Conservation (phyloP, 148 eudicot genomes). For the Chenopodium formosanum region DNA sequence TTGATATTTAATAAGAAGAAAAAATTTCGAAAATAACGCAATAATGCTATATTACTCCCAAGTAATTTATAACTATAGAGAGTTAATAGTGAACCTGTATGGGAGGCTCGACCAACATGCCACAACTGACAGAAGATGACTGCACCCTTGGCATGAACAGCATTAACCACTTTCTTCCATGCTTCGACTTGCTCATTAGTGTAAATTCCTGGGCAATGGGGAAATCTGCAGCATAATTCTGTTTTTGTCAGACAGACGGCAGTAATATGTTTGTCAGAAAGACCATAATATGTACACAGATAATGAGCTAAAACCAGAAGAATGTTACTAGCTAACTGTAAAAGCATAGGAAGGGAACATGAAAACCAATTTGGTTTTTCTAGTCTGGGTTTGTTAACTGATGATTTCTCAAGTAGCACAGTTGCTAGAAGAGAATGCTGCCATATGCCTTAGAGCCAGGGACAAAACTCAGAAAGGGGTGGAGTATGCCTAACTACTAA, state of each 20-base stretch:
- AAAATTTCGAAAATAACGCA: too few species aligned
- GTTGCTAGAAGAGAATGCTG: not conserved
- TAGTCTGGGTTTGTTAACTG: not conserved
- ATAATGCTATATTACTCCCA: too few species aligned
- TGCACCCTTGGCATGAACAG: slow-evolving; percentile 82
- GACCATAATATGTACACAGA: not conserved
- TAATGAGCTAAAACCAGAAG: not conserved
- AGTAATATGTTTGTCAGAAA: not conserved
- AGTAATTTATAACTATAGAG: not conserved
- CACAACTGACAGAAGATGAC: slow-evolving; percentile 85
- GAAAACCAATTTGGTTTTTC: not conserved
- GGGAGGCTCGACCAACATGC: slow-evolving; percentile 97
- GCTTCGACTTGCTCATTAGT: slow-evolving; percentile 75
- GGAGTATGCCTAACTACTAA: not conserved
- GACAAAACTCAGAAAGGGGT: not conserved
- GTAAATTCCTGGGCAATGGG: slow-evolving; percentile 88
- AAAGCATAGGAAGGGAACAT: not conserved
- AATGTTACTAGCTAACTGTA: not conserved
- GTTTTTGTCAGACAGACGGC: not conserved
- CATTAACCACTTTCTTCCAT: slow-evolving; percentile 84
- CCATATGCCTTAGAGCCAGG: not conserved
- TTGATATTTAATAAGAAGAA: not conserved
- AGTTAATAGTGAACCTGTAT: slow-evolving; percentile 48
- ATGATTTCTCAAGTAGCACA: not conserved
- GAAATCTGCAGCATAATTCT: slow-evolving; percentile 49